phyloP scores from a whole-genome alignment of 495 filamentous ascomycete genomes.

The Lasiosphaeris hirsuta region DNA sequence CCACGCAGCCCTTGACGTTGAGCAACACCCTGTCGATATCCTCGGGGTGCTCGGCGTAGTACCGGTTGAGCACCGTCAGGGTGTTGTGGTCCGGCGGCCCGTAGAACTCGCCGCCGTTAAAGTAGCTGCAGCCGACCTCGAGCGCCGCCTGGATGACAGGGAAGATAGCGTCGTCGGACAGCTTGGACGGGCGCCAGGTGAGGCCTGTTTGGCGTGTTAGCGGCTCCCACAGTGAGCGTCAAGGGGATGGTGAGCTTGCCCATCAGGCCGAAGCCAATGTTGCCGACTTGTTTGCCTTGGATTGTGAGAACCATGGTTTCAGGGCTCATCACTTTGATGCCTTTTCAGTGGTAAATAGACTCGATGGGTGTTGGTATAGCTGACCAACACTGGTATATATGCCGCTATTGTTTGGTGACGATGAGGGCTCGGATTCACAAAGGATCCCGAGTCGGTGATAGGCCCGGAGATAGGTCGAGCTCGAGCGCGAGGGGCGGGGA shows the following conservation, averaged over 20 bases:
- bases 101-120: slow-evolving; percentile 84
- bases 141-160: slow-evolving; percentile 65
- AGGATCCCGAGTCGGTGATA: too few species aligned
- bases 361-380: too few species aligned
- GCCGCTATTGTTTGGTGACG: too few species aligned
- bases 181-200: slow-evolving; percentile 60
- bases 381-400: too few species aligned
- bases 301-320: slow-evolving; percentile 30
- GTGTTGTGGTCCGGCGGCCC: slow-evolving; percentile 67
- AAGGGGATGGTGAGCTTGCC: slow-evolving; percentile 24
- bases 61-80: slow-evolving; percentile 59
- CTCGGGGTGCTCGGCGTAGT: slow-evolving; percentile 65
- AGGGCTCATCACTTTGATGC: background rate
- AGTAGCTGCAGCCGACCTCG: slow-evolving; percentile 65
- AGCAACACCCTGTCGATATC: slow-evolving; percentile 64
- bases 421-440: too few species aligned
- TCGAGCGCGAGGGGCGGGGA: too few species aligned
- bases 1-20: slow-evolving; percentile 59
- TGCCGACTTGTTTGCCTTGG: slow-evolving; percentile 51
- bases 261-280: slow-evolving; percentile 59
- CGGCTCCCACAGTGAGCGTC: background rate
- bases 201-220: slow-evolving; percentile 50
- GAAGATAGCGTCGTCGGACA: slow-evolving; percentile 60
- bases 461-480: too few species aligned
- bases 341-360: too few species aligned